phyloP scores from a whole-genome alignment of 164 flowering plant species.

The Kalanchoe fedtschenkoi region DNA sequence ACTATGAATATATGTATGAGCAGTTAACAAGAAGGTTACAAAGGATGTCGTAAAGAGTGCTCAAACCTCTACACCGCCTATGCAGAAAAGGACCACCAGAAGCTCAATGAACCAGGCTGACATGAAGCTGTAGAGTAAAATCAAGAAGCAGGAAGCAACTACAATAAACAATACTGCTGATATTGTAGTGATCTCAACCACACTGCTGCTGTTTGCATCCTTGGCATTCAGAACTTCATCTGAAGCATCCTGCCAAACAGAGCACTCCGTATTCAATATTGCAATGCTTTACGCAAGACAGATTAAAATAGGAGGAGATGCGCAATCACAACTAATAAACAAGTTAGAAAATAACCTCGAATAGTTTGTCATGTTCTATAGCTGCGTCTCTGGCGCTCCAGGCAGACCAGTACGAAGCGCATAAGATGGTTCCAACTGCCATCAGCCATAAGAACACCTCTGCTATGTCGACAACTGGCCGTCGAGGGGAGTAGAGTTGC shows the following conservation, averaged over 20 bases:
- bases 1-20: background rate
- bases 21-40: background rate
- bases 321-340: no score
- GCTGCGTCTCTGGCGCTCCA: constrained; percentile 91
- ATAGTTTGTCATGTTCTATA: constrained; percentile 74
- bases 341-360: constrained; percentile 41
- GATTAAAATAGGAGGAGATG: background rate
- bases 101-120: constrained; percentile 81
- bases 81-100: constrained; percentile 91
- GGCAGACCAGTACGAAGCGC: constrained; percentile 98
- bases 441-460: constrained; percentile 98
- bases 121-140: constrained; percentile 92
- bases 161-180: constrained; percentile 83
- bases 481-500: constrained; percentile 82
- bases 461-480: constrained; percentile 85
- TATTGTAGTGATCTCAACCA: constrained; percentile 69
- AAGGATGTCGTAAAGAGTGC: constrained; percentile 2
- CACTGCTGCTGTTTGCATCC: constrained; percentile 30
- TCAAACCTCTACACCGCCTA: constrained; percentile 94
- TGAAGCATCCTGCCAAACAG: constrained; percentile 58
- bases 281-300: background rate
- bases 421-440: constrained; percentile 92
- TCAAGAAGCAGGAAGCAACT: constrained; percentile 83
- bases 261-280: background rate
- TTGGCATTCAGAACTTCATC: constrained; percentile 39